Percentiles rank a stretch among this genome's conserved stretches.
These are phyloP conservation scores for Gleditsia sinensis DNA, from an alignment of 306 rosid genomes.

Conservation along the genomic window DNA sequence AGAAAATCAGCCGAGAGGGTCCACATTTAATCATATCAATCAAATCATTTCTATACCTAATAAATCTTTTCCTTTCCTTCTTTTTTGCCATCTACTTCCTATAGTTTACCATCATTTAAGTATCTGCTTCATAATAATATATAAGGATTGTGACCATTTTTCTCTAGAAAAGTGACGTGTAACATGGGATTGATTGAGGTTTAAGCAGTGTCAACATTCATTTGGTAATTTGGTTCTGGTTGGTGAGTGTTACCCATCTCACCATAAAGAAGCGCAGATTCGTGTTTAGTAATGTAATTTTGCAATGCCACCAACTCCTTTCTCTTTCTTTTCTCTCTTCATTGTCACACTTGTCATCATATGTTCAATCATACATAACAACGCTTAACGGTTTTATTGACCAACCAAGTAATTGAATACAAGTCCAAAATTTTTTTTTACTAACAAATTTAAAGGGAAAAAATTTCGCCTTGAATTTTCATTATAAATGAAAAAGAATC, in stretches of 20 bases:
- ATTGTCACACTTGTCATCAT: neutral
- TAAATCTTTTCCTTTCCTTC: neutral
- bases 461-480: neutral
- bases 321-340: neutral
- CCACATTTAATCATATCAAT: conserved; percentile 28
- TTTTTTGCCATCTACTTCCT: neutral
- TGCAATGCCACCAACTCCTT: conserved; percentile 15
- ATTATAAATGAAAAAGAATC: too few relatives aligned
- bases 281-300: neutral
- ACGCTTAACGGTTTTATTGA: neutral
- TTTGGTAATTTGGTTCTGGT: conserved; percentile 39
- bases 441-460: neutral
- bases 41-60: conserved; percentile 20
- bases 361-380: neutral
- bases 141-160: neutral
- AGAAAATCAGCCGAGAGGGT: conserved; percentile 39
- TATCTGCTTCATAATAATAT: neutral
- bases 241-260: conserved; percentile 25
- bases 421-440: neutral
- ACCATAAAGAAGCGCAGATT: neutral
- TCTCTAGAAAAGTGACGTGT: neutral
- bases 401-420: neutral
- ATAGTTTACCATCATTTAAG: neutral
- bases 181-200: conserved; percentile 33
- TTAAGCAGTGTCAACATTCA: conserved; percentile 33